Percentiles rank a stretch among this genome's conserved stretches.
phyloP scores from a whole-genome alignment of 169 alveolate species.

The Eimeria falciformis region DNA sequence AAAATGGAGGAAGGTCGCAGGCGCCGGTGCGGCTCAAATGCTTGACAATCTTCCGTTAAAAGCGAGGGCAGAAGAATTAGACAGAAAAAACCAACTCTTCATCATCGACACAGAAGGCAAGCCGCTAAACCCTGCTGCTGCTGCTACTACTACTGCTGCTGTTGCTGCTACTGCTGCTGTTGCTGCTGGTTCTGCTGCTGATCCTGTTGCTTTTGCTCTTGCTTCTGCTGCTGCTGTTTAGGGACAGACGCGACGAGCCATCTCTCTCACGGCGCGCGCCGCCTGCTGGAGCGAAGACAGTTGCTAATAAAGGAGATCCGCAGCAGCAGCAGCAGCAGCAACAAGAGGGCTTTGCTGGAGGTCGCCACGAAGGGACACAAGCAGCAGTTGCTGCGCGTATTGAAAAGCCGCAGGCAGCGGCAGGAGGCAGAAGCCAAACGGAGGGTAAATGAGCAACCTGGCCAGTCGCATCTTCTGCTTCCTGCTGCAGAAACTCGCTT shows the following conservation, averaged over 20 bases:
- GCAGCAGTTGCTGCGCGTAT: slow-evolving; percentile 31
- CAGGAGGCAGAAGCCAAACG: background rate
- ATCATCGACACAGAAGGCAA: background rate
- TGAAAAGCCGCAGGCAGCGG: background rate
- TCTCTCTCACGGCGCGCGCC: slow-evolving; percentile 28
- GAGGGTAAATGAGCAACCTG: too few species aligned
- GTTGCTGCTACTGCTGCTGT: background rate
- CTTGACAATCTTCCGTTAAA: background rate
- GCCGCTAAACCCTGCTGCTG: background rate
- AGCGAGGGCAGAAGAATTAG: background rate
- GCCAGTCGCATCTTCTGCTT: too few species aligned
- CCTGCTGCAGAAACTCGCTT: too few species aligned
- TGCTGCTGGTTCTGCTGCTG: too few species aligned
- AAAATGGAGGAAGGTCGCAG: background rate
- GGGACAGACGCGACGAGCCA: background rate
- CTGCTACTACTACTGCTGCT: background rate
- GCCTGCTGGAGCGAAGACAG: slow-evolving; percentile 37
- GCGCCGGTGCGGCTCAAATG: background rate
- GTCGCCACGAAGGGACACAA: slow-evolving; percentile 34
- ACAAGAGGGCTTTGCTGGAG: slow-evolving; percentile 40
- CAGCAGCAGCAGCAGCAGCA: slow-evolving; percentile 57
- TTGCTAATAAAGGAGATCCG: background rate
- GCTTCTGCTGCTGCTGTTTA: background rate
- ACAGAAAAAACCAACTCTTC: background rate
- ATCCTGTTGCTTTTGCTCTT: slow-evolving; percentile 12